Evolutionary conservation across 768 basidiomycete genomes (phyloP).

Genomic region (Suillus lakei): DNA sequence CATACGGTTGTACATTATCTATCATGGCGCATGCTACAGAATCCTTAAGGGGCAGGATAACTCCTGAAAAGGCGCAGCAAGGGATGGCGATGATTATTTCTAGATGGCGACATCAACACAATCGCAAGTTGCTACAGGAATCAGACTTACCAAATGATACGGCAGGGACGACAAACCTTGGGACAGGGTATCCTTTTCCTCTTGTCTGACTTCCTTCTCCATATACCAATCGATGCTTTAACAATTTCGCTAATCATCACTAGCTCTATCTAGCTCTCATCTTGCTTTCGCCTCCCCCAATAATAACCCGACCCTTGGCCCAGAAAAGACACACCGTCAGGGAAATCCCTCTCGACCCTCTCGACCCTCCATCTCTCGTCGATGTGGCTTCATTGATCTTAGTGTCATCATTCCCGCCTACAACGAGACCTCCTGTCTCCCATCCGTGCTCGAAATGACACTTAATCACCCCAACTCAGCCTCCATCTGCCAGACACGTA

Average conservation of each 20-base stretch:
- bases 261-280: conserved; percentile 75
- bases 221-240: conserved; percentile 3
- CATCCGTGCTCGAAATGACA: conserved; percentile 79
- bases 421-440: conserved; percentile 88
- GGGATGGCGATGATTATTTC: background rate
- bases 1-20: background rate
- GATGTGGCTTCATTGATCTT: conserved; percentile 69
- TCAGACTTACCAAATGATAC: background rate
- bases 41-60: background rate
- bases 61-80: too few species aligned
- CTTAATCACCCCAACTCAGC: conserved; percentile 61
- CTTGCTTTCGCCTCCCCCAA: conserved; percentile 74
- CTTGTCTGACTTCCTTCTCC: conserved; percentile 38
- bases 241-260: conserved; percentile 18
- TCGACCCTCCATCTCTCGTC: conserved; percentile 59
- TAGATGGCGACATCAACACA: background rate
- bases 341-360: conserved; percentile 56
- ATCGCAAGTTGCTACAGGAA: background rate
- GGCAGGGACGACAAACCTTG: conserved; percentile 62
- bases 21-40: background rate
- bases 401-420: conserved; percentile 89
- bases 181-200: conserved; percentile 52
- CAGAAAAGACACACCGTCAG: conserved; percentile 74
- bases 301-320: conserved; percentile 61
- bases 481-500: conserved; percentile 44